Conservation (phyloP, 345 rosid species). For the Lumnitzera littorea region DNA sequence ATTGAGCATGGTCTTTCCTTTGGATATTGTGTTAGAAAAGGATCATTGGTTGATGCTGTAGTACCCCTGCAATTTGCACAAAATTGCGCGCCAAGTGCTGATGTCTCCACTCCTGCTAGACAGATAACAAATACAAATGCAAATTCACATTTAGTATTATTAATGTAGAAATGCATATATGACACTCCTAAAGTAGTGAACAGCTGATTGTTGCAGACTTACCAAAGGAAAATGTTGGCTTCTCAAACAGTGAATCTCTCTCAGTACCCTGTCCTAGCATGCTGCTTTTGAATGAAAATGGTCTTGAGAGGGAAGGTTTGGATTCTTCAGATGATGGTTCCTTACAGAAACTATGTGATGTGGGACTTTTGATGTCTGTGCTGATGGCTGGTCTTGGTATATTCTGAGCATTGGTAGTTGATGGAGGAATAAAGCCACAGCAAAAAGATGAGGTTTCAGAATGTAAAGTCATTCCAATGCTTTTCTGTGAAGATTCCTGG, state of each 20-base stretch:
- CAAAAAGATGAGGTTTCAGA: no score
- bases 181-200: no score
- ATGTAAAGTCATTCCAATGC: no score
- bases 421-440: no score
- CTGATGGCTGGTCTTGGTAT: no score
- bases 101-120: no score
- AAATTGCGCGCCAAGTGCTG: no score
- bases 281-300: background rate
- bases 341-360: background rate
- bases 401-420: no score
- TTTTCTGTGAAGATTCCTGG: no score
- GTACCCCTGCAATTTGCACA: background rate
- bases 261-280: background rate
- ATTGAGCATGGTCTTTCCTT: background rate
- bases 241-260: background rate
- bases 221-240: background rate
- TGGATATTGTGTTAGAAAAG: background rate
- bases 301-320: background rate
- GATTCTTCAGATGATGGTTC: background rate
- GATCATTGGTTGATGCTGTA: background rate
- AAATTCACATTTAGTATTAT: background rate
- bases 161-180: no score
- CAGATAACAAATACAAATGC: background rate
- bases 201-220: background rate
- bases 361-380: no score